These are phyloP conservation scores for Hylodesmum podocarpum DNA, from an alignment of 306 rosid genomes.

Conservation along the genomic window DNA sequence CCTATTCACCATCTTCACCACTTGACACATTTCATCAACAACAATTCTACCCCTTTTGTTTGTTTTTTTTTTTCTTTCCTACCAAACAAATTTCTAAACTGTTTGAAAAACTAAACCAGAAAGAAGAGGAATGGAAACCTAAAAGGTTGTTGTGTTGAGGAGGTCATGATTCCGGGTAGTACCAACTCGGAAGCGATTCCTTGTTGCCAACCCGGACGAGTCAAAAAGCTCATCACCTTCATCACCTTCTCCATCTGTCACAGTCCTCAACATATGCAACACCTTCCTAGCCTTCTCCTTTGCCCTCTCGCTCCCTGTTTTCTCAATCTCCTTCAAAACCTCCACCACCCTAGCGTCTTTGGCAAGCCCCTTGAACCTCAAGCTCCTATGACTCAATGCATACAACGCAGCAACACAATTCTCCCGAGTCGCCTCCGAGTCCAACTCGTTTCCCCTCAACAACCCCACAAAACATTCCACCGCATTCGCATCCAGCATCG, in stretches of 20 bases:
- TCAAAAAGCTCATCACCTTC: constrained; percentile 36
- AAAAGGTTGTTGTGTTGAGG: constrained; percentile 58
- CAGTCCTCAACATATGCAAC: constrained; percentile 63
- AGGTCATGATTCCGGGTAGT: constrained; percentile 40
- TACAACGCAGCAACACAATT: constrained; percentile 77
- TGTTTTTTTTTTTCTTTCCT: too few species aligned
- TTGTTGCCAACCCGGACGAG: constrained; percentile 32
- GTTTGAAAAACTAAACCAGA: background rate
- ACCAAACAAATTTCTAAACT: constrained; percentile 14
- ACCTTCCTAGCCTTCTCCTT: constrained; percentile 74
- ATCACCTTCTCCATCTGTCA: constrained; percentile 19
- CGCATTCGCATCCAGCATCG: constrained; percentile 79
- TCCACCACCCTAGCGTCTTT: constrained; percentile 79
- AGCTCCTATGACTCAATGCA: constrained; percentile 76
- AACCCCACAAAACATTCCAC: constrained; percentile 65
- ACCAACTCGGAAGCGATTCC: constrained; percentile 44
- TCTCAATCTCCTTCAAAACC: constrained; percentile 66
- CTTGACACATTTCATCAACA: background rate
- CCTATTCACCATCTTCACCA: too few species aligned
- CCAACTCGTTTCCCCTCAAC: constrained; percentile 53
- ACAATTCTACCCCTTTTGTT: background rate
- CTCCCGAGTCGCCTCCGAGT: constrained; percentile 77
- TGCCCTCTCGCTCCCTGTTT: constrained; percentile 80
- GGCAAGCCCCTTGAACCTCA: constrained; percentile 86
- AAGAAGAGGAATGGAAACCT: constrained; percentile 28